Percentiles rank a stretch among this genome's conserved stretches.
phyloP scores from a whole-genome alignment of 805 yeast species.

The Dipodascus albidus region DNA sequence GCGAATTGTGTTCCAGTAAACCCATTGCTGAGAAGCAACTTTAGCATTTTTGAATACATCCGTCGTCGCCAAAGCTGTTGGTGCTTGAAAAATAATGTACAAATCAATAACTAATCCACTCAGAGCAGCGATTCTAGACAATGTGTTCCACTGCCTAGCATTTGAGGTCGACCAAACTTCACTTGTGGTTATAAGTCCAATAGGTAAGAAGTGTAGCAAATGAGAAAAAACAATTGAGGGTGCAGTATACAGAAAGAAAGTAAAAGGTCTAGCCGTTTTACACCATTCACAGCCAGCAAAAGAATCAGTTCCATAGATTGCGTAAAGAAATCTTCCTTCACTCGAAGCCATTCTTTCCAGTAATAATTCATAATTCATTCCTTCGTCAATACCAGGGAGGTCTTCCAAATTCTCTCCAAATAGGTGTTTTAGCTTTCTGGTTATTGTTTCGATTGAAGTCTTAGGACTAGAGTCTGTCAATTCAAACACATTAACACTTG shows the following conservation, averaged over 20 bases:
- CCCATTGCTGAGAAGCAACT: constrained; percentile 9
- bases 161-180: constrained; percentile 1
- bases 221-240: constrained; percentile 13
- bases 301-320: constrained; percentile 16
- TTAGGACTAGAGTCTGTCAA: constrained; percentile 11
- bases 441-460: constrained; percentile 13
- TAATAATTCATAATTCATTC: constrained; percentile 7
- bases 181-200: constrained; percentile 10
- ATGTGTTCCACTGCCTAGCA: constrained; percentile 7
- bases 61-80: constrained; percentile 1
- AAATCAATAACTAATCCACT: constrained; percentile 6
- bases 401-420: not conserved
- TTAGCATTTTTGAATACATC: constrained; percentile 8
- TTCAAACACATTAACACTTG: constrained; percentile 9
- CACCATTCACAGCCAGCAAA: constrained; percentile 17
- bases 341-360: constrained; percentile 8
- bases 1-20: constrained; percentile 11
- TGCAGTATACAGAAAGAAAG: constrained; percentile 11
- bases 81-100: not conserved
- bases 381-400: constrained; percentile 3
- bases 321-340: constrained; percentile 11
- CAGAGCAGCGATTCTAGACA: constrained; percentile 1
- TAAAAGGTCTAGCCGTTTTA: constrained; percentile 5
- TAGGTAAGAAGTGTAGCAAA: constrained; percentile 8
- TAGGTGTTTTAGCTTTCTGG: constrained; percentile 6